phyloP scores from a whole-genome alignment of 805 yeast species.

The Saccharomycopsis synnaedendra region DNA sequence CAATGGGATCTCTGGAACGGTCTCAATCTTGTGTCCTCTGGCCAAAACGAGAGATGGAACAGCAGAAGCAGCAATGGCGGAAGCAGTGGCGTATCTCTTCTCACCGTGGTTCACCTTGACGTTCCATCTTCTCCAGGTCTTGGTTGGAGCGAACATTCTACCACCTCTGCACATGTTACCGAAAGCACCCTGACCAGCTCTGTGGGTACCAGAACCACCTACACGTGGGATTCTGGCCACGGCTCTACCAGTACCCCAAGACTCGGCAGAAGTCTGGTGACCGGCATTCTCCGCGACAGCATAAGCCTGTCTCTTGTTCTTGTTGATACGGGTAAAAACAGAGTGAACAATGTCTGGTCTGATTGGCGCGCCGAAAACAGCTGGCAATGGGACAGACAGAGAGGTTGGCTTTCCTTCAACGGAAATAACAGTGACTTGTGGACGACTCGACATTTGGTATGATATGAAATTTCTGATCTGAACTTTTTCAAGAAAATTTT shows the following conservation, averaged over 20 bases:
- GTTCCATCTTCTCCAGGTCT: conserved; percentile 99
- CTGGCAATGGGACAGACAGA: conserved; percentile 86
- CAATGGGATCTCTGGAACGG: conserved; percentile 96
- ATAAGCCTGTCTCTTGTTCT: conserved; percentile 99
- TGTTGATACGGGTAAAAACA: conserved; percentile 96
- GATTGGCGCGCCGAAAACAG: conserved; percentile 99
- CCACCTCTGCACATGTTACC: conserved; percentile 99
- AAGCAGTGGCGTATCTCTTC: conserved; percentile 99
- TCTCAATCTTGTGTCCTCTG: conserved; percentile 99
- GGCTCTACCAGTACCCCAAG: conserved; percentile 99
- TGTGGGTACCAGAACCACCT: conserved; percentile 99
- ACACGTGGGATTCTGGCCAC: conserved; percentile 99
- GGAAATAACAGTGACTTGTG: conserved; percentile 93
- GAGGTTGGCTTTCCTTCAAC: conserved; percentile 79
- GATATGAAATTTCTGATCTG: conserved; percentile 1
- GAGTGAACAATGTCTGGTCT: conserved; percentile 99
- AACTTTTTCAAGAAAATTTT: not conserved
- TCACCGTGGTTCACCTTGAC: conserved; percentile 99
- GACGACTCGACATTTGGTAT: conserved; percentile 56
- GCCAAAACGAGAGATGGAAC: conserved; percentile 97
- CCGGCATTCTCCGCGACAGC: conserved; percentile 99
- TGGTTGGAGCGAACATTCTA: conserved; percentile 99
- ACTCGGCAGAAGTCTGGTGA: conserved; percentile 99
- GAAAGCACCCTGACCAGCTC: conserved; percentile 99
- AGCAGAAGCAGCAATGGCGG: conserved; percentile 98